These are phyloP conservation scores for Dioscorea dumetorum DNA, from an alignment of 106 monocot species.

Conservation along the genomic window DNA sequence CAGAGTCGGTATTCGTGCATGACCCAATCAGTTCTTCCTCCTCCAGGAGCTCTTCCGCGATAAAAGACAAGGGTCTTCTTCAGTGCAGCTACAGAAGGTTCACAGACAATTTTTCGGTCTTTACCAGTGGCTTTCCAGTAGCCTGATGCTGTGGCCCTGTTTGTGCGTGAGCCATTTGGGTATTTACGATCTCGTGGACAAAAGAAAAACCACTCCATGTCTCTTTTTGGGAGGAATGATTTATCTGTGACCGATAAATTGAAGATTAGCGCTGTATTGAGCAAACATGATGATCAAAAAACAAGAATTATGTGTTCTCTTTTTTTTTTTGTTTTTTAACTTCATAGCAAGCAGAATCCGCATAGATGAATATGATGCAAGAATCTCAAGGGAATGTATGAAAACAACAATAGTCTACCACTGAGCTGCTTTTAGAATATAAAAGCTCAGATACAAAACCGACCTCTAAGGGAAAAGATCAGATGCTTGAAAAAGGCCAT, in stretches of 20 bases:
- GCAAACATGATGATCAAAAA: background rate
- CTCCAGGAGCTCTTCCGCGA: slow-evolving; percentile 74
- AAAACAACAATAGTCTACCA: background rate
- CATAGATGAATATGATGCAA: background rate
- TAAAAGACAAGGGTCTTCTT: slow-evolving; percentile 94
- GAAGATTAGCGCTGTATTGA: background rate
- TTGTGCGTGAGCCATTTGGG: slow-evolving; percentile 83
- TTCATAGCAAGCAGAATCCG: background rate
- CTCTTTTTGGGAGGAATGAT: slow-evolving; percentile 81
- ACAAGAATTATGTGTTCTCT: background rate
- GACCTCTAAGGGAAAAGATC: slow-evolving; percentile 2
- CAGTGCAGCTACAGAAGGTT: slow-evolving; percentile 36
- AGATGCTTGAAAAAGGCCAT: slow-evolving; percentile 4
- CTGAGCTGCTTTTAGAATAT: background rate
- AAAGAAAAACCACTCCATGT: slow-evolving; percentile 96
- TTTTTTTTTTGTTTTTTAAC: too few species aligned
- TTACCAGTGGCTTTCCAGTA: slow-evolving; percentile 95
- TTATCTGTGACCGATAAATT: slow-evolving; percentile 41
- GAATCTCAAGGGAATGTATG: background rate
- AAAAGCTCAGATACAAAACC: background rate
- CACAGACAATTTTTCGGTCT: slow-evolving; percentile 65
- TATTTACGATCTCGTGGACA: slow-evolving; percentile 82
- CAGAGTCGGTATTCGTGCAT: slow-evolving; percentile 93
- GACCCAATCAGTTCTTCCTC: slow-evolving; percentile 83
- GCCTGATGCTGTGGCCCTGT: slow-evolving; percentile 66